Evolutionary conservation across 106 monocot species (phyloP).

Genomic region (Apostasia shenzhenica): DNA sequence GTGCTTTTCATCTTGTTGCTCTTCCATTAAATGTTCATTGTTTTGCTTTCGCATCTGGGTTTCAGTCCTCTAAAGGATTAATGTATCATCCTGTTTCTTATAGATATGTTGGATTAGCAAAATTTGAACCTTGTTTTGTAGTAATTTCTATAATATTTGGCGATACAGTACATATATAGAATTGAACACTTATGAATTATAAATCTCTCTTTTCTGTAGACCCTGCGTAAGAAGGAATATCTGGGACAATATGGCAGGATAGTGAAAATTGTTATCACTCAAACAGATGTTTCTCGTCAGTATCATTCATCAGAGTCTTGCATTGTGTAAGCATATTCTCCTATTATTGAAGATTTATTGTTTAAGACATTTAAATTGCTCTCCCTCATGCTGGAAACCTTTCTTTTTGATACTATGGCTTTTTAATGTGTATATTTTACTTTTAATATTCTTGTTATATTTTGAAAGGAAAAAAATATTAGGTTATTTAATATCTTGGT

Average conservation of each 20-base stretch:
- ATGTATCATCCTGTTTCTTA: neutral
- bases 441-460: neutral
- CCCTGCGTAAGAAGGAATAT: slow-evolving; percentile 30
- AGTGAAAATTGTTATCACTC: slow-evolving; percentile 17
- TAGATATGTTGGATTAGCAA: neutral
- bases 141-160: neutral
- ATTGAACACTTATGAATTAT: neutral
- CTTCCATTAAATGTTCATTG: neutral
- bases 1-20: neutral
- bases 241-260: slow-evolving; percentile 55
- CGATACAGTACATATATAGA: neutral
- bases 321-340: slow-evolving; percentile 12
- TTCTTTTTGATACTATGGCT: neutral
- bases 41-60: neutral
- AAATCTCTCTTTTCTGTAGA: slow-evolving; percentile 19
- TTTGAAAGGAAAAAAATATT: neutral
- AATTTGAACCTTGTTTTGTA: neutral
- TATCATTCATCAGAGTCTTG: slow-evolving; percentile 7
- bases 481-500: no score
- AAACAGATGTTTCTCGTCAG: neutral
- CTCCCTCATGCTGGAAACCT: neutral
- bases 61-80: neutral
- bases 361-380: neutral
- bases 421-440: neutral
- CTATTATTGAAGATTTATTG: neutral